Evolutionary conservation across 305 asterid species (phyloP).

Genomic region (Rubia tinctorum): DNA sequence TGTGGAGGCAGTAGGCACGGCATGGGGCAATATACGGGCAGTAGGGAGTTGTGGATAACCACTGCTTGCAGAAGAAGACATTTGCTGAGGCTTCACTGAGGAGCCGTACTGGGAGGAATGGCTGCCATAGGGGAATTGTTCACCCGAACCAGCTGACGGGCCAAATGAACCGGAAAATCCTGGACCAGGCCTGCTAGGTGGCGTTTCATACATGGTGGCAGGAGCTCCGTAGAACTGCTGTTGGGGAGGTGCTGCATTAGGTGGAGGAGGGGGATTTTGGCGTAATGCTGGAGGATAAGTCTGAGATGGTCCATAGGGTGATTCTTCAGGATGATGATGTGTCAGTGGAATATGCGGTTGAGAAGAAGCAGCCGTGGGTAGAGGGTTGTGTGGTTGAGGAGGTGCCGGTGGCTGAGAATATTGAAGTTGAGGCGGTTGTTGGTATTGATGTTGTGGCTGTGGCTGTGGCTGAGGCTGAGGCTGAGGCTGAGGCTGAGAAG

Average conservation of each 20-base stretch:
- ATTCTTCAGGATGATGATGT: constrained; percentile 78
- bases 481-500: constrained; percentile 23
- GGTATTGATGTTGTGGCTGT: constrained; percentile 35
- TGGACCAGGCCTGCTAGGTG: constrained; percentile 56
- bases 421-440: constrained; percentile 31
- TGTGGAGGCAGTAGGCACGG: constrained; percentile 73
- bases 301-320: constrained; percentile 51
- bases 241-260: constrained; percentile 51
- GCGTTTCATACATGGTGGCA: constrained; percentile 51
- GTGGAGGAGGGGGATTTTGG: constrained; percentile 43
- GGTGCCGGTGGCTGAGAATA: constrained; percentile 63
- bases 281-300: constrained; percentile 43
- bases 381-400: constrained; percentile 46
- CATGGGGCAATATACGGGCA: constrained; percentile 82
- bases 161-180: constrained; percentile 65
- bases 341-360: constrained; percentile 46
- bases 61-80: constrained; percentile 40
- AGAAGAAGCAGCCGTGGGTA: constrained; percentile 39
- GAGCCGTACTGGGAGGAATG: constrained; percentile 60
- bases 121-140: constrained; percentile 57
- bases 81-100: constrained; percentile 57
- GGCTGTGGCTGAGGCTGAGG: constrained; percentile 30
- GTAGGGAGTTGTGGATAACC: constrained; percentile 91
- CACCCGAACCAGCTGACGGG: constrained; percentile 52
- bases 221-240: constrained; percentile 63